Percentiles rank a stretch among this genome's conserved stretches.
Conservation (phyloP, 345 rosid species). For the Gossypium stocksii region DNA sequence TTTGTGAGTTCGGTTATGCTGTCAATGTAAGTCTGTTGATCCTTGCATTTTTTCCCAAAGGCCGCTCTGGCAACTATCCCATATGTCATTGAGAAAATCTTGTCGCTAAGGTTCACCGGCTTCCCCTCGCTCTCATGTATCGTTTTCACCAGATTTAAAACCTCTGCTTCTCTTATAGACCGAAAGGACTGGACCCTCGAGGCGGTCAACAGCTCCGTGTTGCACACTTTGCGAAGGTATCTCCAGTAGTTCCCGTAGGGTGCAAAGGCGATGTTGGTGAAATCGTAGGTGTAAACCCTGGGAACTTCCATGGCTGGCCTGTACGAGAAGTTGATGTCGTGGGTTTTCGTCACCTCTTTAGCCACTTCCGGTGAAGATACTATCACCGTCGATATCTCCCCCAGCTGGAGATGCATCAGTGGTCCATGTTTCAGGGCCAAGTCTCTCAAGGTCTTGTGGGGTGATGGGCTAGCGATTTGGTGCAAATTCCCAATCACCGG, state of each 20-base stretch:
- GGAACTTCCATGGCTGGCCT: background rate
- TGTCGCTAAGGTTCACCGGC: background rate
- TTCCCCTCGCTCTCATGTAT: background rate
- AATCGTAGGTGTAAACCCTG: conserved; percentile 3
- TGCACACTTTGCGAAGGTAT: background rate
- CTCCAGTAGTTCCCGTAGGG: conserved; percentile 1
- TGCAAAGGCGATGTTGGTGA: conserved; percentile 5
- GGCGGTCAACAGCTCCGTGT: background rate
- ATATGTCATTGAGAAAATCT: conserved; percentile 2
- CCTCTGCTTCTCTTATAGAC: conserved; percentile 7
- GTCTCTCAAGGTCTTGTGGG: background rate
- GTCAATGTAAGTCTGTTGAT: background rate
- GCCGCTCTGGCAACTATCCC: conserved; percentile 1
- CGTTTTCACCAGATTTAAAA: background rate
- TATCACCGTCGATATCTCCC: background rate
- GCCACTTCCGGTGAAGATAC: conserved; percentile 10
- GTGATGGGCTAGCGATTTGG: background rate
- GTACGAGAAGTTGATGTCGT: background rate
- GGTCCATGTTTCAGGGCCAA: conserved; percentile 12
- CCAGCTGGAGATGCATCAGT: conserved; percentile 3
- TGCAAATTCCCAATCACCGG: background rate
- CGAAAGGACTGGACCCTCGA: background rate
- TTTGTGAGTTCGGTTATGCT: background rate
- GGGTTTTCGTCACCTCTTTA: background rate
- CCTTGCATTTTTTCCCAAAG: conserved; percentile 8